phyloP scores from a whole-genome alignment of 2,329 filamentous ascomycete species.

The Aspergillus novofumigatus region DNA sequence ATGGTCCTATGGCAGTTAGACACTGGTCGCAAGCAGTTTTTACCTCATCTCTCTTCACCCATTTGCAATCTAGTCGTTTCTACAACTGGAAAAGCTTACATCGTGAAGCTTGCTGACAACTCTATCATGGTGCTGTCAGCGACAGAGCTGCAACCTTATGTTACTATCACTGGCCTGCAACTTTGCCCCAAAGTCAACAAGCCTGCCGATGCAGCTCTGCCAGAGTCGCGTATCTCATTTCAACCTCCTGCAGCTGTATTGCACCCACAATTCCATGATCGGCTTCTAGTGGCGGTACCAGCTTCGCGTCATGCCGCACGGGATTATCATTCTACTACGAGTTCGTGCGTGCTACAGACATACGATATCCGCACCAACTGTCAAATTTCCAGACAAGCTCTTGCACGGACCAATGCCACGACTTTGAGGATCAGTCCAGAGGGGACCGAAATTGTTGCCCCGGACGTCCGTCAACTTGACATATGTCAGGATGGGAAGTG shows the following conservation, averaged over 20 bases:
- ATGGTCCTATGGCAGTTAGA: slow-evolving; percentile 92
- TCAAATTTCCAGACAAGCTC: slow-evolving; percentile 78
- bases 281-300: slow-evolving; percentile 64
- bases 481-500: slow-evolving; percentile 79
- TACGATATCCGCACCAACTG: slow-evolving; percentile 78
- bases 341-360: slow-evolving; percentile 65
- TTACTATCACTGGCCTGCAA: slow-evolving; percentile 81
- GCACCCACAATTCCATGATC: slow-evolving; percentile 59
- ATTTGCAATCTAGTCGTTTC: slow-evolving; percentile 85
- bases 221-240: slow-evolving; percentile 5
- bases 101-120: slow-evolving; percentile 83
- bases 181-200: slow-evolving; percentile 44
- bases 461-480: slow-evolving; percentile 69
- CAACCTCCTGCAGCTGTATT: slow-evolving; percentile 54
- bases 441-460: slow-evolving; percentile 68
- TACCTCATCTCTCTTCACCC: slow-evolving; percentile 84
- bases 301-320: slow-evolving; percentile 44
- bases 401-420: slow-evolving; percentile 83
- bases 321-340: slow-evolving; percentile 42
- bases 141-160: slow-evolving; percentile 77
- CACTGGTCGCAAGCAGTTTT: slow-evolving; percentile 72
- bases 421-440: slow-evolving; percentile 71
- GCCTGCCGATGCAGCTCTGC: slow-evolving; percentile 44
- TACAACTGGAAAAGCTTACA: slow-evolving; percentile 73
- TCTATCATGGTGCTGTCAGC: slow-evolving; percentile 88